These are phyloP conservation scores for Proliferodiscus dingleyae DNA, from an alignment of 2,329 filamentous ascomycete genomes.

Conservation along the genomic window DNA sequence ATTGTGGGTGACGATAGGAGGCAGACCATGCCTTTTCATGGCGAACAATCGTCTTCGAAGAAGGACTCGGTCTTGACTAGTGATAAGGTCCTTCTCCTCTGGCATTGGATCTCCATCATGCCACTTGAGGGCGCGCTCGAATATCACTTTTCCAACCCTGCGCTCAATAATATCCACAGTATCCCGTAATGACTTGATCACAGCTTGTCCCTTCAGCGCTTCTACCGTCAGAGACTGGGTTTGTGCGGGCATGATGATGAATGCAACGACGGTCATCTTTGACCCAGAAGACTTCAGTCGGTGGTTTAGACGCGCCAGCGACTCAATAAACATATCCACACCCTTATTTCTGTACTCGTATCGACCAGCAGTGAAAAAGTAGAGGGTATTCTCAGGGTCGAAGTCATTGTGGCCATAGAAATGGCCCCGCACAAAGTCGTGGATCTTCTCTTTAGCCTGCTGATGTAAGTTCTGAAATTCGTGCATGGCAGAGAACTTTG, in stretches of 20 bases:
- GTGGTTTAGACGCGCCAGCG: slow-evolving; percentile 89
- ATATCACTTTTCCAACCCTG: slow-evolving; percentile 88
- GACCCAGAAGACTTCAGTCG: slow-evolving; percentile 78
- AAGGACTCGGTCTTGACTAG: slow-evolving; percentile 84
- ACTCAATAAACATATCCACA: slow-evolving; percentile 99
- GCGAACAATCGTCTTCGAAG: slow-evolving; percentile 88
- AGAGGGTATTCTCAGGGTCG: slow-evolving; percentile 91
- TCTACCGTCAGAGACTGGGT: slow-evolving; percentile 93
- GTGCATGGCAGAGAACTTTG: slow-evolving; percentile 96
- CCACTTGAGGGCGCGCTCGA: slow-evolving; percentile 92
- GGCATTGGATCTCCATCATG: slow-evolving; percentile 90
- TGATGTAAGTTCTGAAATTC: slow-evolving; percentile 99
- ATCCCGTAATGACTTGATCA: slow-evolving; percentile 92
- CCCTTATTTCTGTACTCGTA: slow-evolving; percentile 99
- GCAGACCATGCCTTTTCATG: slow-evolving; percentile 88
- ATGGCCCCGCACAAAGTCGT: slow-evolving; percentile 95
- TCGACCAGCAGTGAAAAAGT: slow-evolving; percentile 93
- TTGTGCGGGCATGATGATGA: slow-evolving; percentile 98
- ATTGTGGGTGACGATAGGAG: slow-evolving; percentile 97
- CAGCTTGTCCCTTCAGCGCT: slow-evolving; percentile 91
- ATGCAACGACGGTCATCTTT: slow-evolving; percentile 91
- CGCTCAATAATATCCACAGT: slow-evolving; percentile 90
- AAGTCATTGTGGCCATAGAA: slow-evolving; percentile 99
- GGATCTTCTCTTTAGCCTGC: slow-evolving; percentile 94
- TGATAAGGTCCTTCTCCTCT: slow-evolving; percentile 94